Evolutionary conservation across 768 basidiomycete genomes (phyloP), one percentile per base, ranked within the genome.

Genomic region (Serendipita sp.): DNA sequence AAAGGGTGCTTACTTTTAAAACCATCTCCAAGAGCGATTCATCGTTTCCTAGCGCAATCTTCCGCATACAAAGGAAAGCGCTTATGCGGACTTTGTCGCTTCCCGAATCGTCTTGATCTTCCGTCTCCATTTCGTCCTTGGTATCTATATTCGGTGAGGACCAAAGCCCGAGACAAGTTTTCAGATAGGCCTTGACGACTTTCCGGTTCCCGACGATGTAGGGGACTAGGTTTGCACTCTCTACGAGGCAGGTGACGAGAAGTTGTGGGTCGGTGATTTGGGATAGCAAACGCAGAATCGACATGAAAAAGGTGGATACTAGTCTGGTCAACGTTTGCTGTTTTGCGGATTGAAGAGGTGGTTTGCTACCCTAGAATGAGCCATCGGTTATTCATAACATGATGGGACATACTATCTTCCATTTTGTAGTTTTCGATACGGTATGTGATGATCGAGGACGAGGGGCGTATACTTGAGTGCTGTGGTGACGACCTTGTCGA

Each of bases 391-490:
- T 41, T 34, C 28, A 8, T 30, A 37, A 10, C 7, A 30, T 15
- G 18, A 15, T 47, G 2, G 38, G 41, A 78, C 89, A 58, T 70
- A 95, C 94, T 88, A 86, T 80, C 87, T 89, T 63, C 94, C 96
- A 69, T 85, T 85, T 0, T 85, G 72, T 30, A 86, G 79, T 1
- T 81, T 85, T 76, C 92, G 95, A 77, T 84, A 92, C 0, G 95
- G 94, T 41, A 89, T 78, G 69, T 97, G 94, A 70, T 94, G 86
- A 58, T 82, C 80, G 16, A 99, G 80, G 5, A 97, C 80, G 45
- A 97, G 80, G 1, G 96, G 94, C 0, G 94, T 94, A 74, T 90
- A 99, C 70, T 83, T 84, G 32, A 99, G 78, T 1, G 92, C 76
- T 0, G 94, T 95, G 10, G 82, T 82, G 48, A 99, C 78, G 24